Percentiles rank a stretch among this genome's conserved stretches.
Conservation (phyloP, 2,329 filamentous ascomycete genomes). For the Fusarium sp. region DNA sequence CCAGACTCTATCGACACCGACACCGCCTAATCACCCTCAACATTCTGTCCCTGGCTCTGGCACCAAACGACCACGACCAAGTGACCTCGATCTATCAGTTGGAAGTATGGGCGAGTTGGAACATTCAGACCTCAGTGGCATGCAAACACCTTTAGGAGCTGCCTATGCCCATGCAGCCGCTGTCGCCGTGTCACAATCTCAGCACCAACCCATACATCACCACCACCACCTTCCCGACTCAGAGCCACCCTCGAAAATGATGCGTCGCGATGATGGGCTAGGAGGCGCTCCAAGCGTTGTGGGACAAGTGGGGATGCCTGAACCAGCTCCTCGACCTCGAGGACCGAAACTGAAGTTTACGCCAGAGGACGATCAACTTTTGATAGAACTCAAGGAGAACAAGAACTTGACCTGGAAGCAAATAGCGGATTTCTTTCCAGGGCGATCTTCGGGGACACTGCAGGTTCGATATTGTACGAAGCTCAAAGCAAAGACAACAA, state of each 20-base stretch:
- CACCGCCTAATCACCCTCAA: slow-evolving; percentile 49
- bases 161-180: slow-evolving; percentile 62
- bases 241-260: slow-evolving; percentile 75
- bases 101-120: slow-evolving; percentile 64
- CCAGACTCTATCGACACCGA: slow-evolving; percentile 60
- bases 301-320: slow-evolving; percentile 87
- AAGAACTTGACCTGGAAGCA: slow-evolving; percentile 97
- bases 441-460: slow-evolving; percentile 87
- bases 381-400: slow-evolving; percentile 93
- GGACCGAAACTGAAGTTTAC: slow-evolving; percentile 96
- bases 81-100: slow-evolving; percentile 69
- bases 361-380: slow-evolving; percentile 86
- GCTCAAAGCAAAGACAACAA: slow-evolving; percentile 90
- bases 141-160: slow-evolving; percentile 65
- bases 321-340: slow-evolving; percentile 81
- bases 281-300: slow-evolving; percentile 84
- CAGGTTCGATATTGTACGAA: slow-evolving; percentile 97
- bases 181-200: slow-evolving; percentile 45
- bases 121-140: slow-evolving; percentile 66
- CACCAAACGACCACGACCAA: slow-evolving; percentile 67
- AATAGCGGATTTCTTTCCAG: slow-evolving; percentile 96
- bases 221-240: slow-evolving; percentile 85
- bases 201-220: slow-evolving; percentile 73
- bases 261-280: slow-evolving; percentile 67
- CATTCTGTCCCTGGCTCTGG: slow-evolving; percentile 47